Percentiles rank a stretch among this genome's conserved stretches.
phyloP scores from a whole-genome alignment of 345 rosid species.

The Acer campestre region DNA sequence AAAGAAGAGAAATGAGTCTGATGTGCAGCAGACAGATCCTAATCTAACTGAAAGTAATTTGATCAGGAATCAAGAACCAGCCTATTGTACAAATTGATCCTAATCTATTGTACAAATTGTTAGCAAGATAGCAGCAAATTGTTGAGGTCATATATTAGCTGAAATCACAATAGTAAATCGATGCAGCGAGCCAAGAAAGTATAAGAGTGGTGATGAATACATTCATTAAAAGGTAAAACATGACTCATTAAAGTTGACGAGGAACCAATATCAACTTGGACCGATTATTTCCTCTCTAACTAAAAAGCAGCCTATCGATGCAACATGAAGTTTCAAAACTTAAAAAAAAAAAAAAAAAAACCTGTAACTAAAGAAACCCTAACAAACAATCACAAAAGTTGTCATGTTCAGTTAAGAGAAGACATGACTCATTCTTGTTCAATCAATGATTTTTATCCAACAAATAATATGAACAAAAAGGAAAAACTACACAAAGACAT shows the following conservation, averaged over 20 bases:
- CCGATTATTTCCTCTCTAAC: background rate
- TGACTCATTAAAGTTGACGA: background rate
- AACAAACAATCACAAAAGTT: background rate
- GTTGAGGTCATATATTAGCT: background rate
- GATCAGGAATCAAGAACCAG: background rate
- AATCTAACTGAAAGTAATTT: background rate
- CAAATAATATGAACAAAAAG: too few species aligned
- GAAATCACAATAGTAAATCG: background rate
- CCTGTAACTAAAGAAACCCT: too few species aligned
- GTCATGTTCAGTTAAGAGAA: background rate
- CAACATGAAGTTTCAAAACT: background rate
- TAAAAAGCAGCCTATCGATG: background rate
- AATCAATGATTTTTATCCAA: too few species aligned
- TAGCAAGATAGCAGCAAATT: conserved; percentile 3
- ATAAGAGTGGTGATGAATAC: background rate
- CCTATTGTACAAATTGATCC: background rate
- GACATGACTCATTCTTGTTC: background rate
- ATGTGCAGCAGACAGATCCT: background rate
- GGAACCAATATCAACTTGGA: background rate
- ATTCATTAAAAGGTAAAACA: background rate
- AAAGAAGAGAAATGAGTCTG: conserved; percentile 1
- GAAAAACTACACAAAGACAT: too few species aligned
- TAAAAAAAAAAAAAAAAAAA: too few species aligned
- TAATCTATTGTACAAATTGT: background rate
- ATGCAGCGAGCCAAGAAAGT: background rate